A percentile compares a stretch with the other conserved stretches of the same genome.
Conservation (phyloP, 306 rosid genomes). For the Cicer bijugum region DNA sequence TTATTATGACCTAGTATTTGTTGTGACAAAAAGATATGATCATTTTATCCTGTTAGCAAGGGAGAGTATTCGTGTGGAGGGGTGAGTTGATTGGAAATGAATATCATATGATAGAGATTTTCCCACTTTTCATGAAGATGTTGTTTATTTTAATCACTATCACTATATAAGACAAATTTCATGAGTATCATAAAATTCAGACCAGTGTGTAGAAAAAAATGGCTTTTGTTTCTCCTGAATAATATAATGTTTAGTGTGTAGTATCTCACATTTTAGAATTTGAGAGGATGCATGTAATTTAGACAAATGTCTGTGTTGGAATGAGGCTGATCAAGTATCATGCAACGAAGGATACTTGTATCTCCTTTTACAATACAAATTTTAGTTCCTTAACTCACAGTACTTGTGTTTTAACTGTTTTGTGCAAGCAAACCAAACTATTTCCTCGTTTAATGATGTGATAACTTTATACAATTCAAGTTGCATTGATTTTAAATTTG, state of each 20-base stretch:
- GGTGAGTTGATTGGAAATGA: no score
- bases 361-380: conserved; percentile 9
- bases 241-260: neutral
- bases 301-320: conserved; percentile 28
- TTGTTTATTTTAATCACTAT: neutral
- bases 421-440: conserved; percentile 9
- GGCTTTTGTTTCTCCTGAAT: conserved; percentile 17
- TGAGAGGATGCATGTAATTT: neutral
- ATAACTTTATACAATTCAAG: conserved; percentile 32
- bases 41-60: neutral
- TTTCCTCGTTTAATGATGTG: conserved; percentile 3
- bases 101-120: no score
- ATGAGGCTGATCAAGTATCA: conserved; percentile 29
- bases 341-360: conserved; percentile 23
- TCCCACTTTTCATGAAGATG: no score
- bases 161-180: conserved; percentile 10
- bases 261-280: conserved; percentile 12
- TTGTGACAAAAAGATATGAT: neutral
- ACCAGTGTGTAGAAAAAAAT: conserved; percentile 8
- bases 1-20: neutral
- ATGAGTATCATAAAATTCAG: conserved; percentile 12
- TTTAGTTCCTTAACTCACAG: neutral
- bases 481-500: conserved; percentile 29
- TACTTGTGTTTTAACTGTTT: neutral
- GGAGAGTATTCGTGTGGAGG: neutral